A percentile compares a stretch with the other conserved stretches of the same genome.
Conservation (phyloP, 352 stramenopile species). For the Phytopythium ostracodes region DNA sequence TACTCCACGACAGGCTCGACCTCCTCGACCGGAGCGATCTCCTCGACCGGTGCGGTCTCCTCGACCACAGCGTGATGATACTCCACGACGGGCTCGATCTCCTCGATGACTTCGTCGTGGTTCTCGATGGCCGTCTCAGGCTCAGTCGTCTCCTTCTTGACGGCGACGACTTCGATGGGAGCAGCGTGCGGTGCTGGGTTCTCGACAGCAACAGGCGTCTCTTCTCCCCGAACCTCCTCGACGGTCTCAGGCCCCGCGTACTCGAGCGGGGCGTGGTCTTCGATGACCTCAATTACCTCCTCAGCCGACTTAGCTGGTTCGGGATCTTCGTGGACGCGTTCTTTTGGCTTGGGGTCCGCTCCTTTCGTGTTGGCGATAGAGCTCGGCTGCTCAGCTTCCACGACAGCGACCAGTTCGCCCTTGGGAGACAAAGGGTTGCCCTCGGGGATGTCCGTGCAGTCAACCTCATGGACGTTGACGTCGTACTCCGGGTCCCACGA, state of each 20-base stretch:
- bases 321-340: background rate
- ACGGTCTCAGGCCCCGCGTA: background rate
- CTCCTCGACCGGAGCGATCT: background rate
- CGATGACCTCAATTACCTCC: background rate
- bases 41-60: background rate
- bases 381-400: background rate
- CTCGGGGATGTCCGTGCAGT: conserved; percentile 2
- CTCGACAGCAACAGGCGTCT: background rate
- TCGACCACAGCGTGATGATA: no score
- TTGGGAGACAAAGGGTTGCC: background rate
- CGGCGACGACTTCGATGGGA: no score
- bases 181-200: no score
- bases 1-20: background rate
- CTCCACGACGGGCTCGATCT: no score
- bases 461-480: background rate
- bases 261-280: background rate
- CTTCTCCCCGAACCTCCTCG: background rate
- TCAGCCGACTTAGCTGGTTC: background rate
- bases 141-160: background rate
- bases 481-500: conserved; percentile 6
- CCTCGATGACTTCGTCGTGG: background rate
- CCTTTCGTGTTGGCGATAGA: background rate
- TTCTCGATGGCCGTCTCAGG: background rate
- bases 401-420: conserved; percentile 1
- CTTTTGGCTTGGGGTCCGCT: background rate